Evolutionary conservation across 495 filamentous ascomycete genomes (phyloP).

Genomic region (Neurospora sp.): DNA sequence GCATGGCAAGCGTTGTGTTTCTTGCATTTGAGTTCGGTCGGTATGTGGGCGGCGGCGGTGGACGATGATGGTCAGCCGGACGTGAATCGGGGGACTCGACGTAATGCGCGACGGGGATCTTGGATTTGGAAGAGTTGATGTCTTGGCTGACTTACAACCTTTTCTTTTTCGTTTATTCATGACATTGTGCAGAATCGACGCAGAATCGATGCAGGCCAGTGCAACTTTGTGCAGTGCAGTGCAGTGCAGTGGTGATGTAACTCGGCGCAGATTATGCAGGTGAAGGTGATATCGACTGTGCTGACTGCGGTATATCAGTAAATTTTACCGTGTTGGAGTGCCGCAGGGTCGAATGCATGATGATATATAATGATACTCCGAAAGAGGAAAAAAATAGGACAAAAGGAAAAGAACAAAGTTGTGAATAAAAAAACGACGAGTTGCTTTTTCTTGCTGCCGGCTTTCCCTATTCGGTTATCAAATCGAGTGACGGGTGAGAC

Average conservation of each 20-base stretch:
- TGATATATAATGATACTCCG: neutral
- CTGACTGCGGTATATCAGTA: neutral
- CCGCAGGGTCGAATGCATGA: neutral
- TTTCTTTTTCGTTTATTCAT: neutral
- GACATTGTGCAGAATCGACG: neutral
- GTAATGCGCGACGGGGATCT: neutral
- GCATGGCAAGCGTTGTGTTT: neutral
- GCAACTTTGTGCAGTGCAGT: neutral
- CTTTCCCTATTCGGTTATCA: neutral
- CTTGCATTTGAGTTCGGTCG: neutral
- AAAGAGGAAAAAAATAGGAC: neutral
- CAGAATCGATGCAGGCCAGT: neutral
- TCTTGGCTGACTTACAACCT: neutral
- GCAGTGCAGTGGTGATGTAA: no score
- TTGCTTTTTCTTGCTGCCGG: neutral
- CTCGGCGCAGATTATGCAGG: no score
- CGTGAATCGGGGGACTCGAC: neutral
- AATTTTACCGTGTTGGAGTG: neutral
- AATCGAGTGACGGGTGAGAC: neutral
- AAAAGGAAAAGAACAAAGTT: neutral
- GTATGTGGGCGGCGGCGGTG: neutral
- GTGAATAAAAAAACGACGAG: no score
- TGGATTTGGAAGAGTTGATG: neutral
- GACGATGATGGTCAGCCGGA: neutral
- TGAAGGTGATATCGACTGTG: neutral